Base-by-base conservation (phyloP, 192 early-diverging fungal species). In the Umbelopsis vinacea region DNA sequence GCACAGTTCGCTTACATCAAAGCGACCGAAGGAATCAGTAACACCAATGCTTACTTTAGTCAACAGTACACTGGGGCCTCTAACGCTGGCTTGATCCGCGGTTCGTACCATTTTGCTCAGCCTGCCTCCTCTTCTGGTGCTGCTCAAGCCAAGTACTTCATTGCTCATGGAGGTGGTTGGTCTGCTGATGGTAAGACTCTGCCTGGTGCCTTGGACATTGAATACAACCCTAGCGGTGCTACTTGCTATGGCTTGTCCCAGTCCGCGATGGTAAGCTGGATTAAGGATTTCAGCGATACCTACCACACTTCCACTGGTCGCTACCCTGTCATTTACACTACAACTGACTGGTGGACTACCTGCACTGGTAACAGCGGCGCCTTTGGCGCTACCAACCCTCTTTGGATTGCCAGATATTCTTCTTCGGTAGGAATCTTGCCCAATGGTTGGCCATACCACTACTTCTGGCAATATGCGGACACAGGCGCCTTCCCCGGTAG, bases 291-390 rank as follows among this genome's bases (percentile, higher is more conserved):
- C 26, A 74, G 72, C 54, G 54, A 79, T 29, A 79, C 77, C 7
- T 79, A 79, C 69, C 38, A 75, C 2, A 14, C 69, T 21, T 17
- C 19, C 24, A 75, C 77, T 15, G 72, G 72, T 52, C 67, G 77
- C 12, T 67, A 63, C 50, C 77, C 77, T 47, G 69, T 74, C 60
- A 79, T 79, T 66, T 79, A 79, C 69, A 74, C 77, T 3, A 79
- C 72, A 15, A 79, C 77, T n/a, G 37, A 52, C 35, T 79, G 77
- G 77, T 79, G 77, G 77, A 53, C 46, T 17, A 2, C 2, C 37
- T 79, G 77, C 50, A 79, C 77, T 11, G 77, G 77, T 53, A 79
- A 79, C 68, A 48, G 43, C 33, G 43, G 5, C 12, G 52, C 66
- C 46, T 79, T 79, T 70, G 70, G 60, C 38, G 22, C 67, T 22